phyloP scores from a whole-genome alignment of 2,329 filamentous ascomycete genomes.

The Phyllosticta capitalensis region DNA sequence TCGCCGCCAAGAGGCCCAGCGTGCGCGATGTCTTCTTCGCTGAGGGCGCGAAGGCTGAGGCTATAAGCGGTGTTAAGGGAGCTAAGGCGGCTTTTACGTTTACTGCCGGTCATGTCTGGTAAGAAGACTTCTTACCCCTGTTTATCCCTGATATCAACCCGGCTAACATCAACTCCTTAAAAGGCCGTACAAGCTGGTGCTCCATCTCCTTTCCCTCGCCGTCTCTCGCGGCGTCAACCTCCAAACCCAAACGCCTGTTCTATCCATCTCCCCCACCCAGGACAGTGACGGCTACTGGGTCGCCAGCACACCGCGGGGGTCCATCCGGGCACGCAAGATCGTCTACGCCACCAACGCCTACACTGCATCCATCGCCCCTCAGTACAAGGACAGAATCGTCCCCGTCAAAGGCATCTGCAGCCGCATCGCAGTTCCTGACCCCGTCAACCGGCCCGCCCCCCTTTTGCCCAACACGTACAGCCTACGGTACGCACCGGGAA shows the following conservation, averaged over 20 bases:
- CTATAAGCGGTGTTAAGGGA: slow-evolving; percentile 16
- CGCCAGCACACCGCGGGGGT: slow-evolving; percentile 18
- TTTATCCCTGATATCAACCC: slow-evolving; percentile 12
- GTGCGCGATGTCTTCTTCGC: slow-evolving; percentile 17
- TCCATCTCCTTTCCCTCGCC: slow-evolving; percentile 14
- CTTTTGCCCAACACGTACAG: slow-evolving; percentile 22
- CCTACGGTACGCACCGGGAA: slow-evolving; percentile 9
- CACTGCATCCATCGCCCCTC: slow-evolving; percentile 17
- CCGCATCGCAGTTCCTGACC: slow-evolving; percentile 10
- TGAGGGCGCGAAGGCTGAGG: slow-evolving; percentile 11
- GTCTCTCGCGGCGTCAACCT: slow-evolving; percentile 17
- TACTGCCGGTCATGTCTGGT: slow-evolving; percentile 8
- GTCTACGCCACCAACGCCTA: slow-evolving; percentile 23
- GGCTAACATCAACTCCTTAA: not conserved
- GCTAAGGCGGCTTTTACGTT: slow-evolving; percentile 17
- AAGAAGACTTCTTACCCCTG: not conserved
- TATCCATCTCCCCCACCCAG: not conserved
- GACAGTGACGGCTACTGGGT: slow-evolving; percentile 5
- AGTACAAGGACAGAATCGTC: slow-evolving; percentile 30
- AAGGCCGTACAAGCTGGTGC: slow-evolving; percentile 24
- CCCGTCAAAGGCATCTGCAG: slow-evolving; percentile 24
- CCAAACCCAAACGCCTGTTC: slow-evolving; percentile 19
- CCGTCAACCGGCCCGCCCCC: slow-evolving; percentile 7
- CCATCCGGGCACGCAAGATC: slow-evolving; percentile 15
- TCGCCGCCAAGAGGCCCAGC: slow-evolving; percentile 8